Evolutionary conservation across 371 early-diverging fungal species (phyloP), one percentile per base, ranked within the genome.

Genomic region (Paraphysoderma sedebokerense): DNA sequence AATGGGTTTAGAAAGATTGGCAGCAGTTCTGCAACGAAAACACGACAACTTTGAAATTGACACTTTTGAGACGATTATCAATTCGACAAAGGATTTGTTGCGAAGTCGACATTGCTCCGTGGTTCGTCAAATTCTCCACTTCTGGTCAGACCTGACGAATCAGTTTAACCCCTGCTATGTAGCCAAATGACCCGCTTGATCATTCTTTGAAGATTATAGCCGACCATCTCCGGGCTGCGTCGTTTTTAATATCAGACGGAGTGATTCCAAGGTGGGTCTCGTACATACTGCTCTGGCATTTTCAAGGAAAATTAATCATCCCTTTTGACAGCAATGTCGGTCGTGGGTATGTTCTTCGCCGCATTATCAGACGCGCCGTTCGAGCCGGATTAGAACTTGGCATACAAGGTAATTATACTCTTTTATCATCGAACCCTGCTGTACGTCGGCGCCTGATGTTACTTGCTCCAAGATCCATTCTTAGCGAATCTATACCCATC

Each of bases 1-100:
- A 4, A 82, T 85, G 85, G 85, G 85, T 1, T 54, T 85, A 27
- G 85, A 85, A 50, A 68, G 85, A 24, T 59, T 85, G 60, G 69
- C 75, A 5, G 62, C 73, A 9, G 79, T 81, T 0, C 46, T 81
- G 40, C 79, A 68, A 54, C 64, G 62, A 38, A 76, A 76, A 42
- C 48, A 60, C 19, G 77, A 72, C 48, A 82, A 79, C 49, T 84
- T 72, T 57, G 81, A 82, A 45, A 79, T 75, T 9, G 82, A 84
- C 49, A 71, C 68, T 35, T 79, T 84, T 47, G 48, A 58, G 15
- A 53, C 59, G 12, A 49, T 77, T 27, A 68, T 72, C 32, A 47
- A 50, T 19, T 70, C 71, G 2, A 37, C 75, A 20, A 55, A 72
- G 28, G 38, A 53, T 24, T 48, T 65, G 20, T 56, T 73, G 54